phyloP scores from a whole-genome alignment of 768 basidiomycete genomes.

The Scleroderma citrinum region DNA sequence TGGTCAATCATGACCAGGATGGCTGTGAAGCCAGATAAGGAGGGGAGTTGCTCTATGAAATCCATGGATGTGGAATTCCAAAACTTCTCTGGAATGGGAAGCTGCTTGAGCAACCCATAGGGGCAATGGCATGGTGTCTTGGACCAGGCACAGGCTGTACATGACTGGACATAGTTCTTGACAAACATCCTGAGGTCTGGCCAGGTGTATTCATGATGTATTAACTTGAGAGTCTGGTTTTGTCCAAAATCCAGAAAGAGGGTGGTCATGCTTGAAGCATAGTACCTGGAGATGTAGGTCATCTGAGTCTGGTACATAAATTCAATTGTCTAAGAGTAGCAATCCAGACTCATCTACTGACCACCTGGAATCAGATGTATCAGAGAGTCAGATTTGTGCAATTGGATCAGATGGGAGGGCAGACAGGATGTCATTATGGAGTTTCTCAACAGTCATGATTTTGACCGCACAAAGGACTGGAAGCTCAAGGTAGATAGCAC shows the following conservation, averaged over 20 bases:
- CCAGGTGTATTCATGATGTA: background rate
- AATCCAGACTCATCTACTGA: too few species aligned
- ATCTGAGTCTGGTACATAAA: too few species aligned
- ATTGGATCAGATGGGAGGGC: background rate
- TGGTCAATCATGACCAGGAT: background rate
- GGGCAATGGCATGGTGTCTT: background rate
- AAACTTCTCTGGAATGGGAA: background rate
- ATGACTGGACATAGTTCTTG: background rate
- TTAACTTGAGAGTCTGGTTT: background rate
- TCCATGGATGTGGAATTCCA: conserved; percentile 6
- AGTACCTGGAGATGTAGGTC: too few species aligned
- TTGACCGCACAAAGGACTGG: background rate
- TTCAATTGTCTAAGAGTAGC: too few species aligned
- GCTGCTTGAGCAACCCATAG: background rate
- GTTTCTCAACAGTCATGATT: background rate
- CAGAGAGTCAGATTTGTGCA: too few species aligned
- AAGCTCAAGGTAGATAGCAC: background rate
- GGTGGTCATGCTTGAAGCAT: too few species aligned
- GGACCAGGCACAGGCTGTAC: background rate
- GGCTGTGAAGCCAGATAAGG: background rate
- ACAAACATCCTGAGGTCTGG: background rate
- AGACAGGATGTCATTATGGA: background rate
- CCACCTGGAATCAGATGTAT: too few species aligned
- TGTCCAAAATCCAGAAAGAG: background rate
- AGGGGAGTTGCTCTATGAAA: conserved; percentile 18